phyloP scores from a whole-genome alignment of 192 early-diverging fungal species.

The Linnemannia zychae region DNA sequence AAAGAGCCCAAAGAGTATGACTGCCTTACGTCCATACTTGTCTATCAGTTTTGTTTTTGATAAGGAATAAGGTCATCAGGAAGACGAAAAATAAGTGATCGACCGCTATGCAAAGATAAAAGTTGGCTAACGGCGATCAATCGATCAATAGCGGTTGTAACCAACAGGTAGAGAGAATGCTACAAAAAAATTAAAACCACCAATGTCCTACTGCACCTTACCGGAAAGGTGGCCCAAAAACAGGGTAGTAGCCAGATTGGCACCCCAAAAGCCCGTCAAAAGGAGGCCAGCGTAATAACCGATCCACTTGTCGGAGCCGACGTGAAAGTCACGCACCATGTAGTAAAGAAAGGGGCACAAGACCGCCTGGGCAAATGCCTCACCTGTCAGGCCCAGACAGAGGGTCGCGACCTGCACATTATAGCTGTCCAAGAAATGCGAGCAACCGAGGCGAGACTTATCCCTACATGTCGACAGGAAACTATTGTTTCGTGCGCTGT shows the following conservation, averaged over 20 bases:
- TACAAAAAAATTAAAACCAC: not conserved
- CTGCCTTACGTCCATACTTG: conserved; percentile 37
- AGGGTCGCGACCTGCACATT: conserved; percentile 34
- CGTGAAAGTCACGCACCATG: conserved; percentile 42
- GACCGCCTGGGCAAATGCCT: conserved; percentile 34
- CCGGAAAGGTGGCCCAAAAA: conserved; percentile 42
- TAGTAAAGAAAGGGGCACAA: conserved; percentile 39
- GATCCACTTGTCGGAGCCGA: conserved; percentile 40
- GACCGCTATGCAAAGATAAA: no score
- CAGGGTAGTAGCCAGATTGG: conserved; percentile 28
- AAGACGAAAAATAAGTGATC: not conserved
- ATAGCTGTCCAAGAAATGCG: conserved; percentile 13
- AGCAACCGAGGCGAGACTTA: not conserved
- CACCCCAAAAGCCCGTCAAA: conserved; percentile 34
- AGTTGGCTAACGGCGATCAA: not conserved
- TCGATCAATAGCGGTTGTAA: not conserved
- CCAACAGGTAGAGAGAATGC: not conserved
- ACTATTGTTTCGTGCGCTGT: not conserved
- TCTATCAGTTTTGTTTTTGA: conserved; percentile 5
- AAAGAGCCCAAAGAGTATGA: conserved; percentile 26
- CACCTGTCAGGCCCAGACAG: conserved; percentile 32
- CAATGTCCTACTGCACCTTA: not conserved
- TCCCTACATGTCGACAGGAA: not conserved
- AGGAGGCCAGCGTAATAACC: conserved; percentile 41
- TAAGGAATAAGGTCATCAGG: not conserved